Conservation (phyloP, 306 rosid species). For the Cucumis hystrix region DNA sequence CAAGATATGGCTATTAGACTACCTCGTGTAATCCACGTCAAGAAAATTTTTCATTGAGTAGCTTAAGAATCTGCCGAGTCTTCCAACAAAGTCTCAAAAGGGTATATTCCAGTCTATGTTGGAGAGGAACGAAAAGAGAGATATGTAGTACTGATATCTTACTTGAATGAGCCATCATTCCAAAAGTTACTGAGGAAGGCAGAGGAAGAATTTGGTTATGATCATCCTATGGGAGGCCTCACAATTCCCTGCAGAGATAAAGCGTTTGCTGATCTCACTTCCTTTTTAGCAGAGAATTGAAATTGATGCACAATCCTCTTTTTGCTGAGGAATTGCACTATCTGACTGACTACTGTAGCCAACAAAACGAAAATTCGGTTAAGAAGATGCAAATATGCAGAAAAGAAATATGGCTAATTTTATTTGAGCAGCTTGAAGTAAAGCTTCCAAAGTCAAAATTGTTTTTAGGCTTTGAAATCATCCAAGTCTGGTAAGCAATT, state of each 20-base stretch:
- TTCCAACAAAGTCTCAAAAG: background rate
- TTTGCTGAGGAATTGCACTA: background rate
- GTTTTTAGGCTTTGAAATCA: background rate
- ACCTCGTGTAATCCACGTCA: background rate
- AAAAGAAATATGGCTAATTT: background rate
- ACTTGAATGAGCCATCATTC: slow-evolving; percentile 12
- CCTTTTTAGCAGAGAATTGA: background rate
- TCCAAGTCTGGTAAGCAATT: too few species aligned
- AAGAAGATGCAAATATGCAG: too few species aligned
- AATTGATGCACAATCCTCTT: background rate
- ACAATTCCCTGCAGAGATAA: background rate
- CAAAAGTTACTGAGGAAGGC: slow-evolving; percentile 1
- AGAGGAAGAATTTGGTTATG: slow-evolving; percentile 24
- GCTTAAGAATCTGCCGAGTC: background rate
- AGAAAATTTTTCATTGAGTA: background rate
- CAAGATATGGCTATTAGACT: background rate
- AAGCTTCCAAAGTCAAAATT: background rate
- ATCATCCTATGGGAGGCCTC: slow-evolving; percentile 11
- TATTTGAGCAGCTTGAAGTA: background rate
- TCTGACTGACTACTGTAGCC: background rate
- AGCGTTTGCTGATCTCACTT: background rate
- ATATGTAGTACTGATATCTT: background rate
- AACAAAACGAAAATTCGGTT: background rate
- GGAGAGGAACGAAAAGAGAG: background rate
- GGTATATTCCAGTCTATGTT: background rate